Conservation (phyloP, 2,329 filamentous ascomycete genomes). For the Claviceps sp. region DNA sequence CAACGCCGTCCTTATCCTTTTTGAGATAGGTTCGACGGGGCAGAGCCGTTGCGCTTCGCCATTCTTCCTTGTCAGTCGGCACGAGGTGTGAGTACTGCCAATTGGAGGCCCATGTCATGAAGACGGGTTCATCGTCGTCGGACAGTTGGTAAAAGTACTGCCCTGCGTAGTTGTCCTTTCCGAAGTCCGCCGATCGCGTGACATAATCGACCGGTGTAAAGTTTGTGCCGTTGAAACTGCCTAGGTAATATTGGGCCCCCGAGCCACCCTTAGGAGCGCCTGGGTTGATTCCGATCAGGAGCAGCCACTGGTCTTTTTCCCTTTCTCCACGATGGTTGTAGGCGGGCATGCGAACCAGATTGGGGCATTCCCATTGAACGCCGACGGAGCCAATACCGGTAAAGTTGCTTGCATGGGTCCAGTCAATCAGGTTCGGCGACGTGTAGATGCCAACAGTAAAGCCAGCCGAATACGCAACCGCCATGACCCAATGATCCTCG, state of each 20-base stretch:
- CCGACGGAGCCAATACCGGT: constrained; percentile 37
- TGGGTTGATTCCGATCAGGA: constrained; percentile 42
- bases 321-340: constrained; percentile 6
- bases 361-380: constrained; percentile 50
- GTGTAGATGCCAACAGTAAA: constrained; percentile 47
- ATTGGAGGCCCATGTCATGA: too few species aligned
- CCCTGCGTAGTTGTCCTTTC: too few species aligned
- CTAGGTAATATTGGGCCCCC: constrained; percentile 37
- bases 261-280: constrained; percentile 44
- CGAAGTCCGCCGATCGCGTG: too few species aligned
- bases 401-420: constrained; percentile 39
- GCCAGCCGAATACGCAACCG: constrained; percentile 35
- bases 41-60: constrained; percentile 30
- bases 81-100: too few species aligned
- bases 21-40: too few species aligned
- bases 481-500: constrained; percentile 17
- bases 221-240: constrained; percentile 23
- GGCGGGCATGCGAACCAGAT: constrained; percentile 21
- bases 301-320: constrained; percentile 23
- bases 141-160: too few species aligned
- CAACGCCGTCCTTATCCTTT: too few species aligned
- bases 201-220: constrained; percentile 20
- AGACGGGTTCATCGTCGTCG: too few species aligned
- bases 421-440: constrained; percentile 19
- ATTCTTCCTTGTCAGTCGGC: too few species aligned